Base-by-base conservation (phyloP, 1,284 basidiomycete species). In the Tilletia walkeri region DNA sequence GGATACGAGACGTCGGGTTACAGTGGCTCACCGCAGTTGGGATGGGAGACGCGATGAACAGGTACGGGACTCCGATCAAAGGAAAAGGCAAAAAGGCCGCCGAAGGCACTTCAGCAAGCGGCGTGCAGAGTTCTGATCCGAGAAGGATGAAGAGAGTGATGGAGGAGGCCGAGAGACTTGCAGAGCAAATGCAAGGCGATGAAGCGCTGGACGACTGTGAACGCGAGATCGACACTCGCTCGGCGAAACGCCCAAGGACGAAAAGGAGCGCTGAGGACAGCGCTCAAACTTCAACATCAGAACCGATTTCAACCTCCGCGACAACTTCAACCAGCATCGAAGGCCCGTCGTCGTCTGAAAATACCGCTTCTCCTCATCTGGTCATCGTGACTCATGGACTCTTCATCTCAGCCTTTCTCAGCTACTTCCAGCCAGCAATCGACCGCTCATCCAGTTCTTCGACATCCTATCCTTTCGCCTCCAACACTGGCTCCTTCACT, bases 341-440 rank as follows among this genome's bases (percentile, higher is more conserved):
- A 30, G 24, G 24, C 24, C 24, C 24, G 24, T 30, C 24, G 24
- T 30, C 24, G 24, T 30, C 24, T 30, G 24, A 30, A 30, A 30
- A 30, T 30, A 30, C 24, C 24, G 24, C 24, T 45, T 14, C 41
- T 45, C 76, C 79, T 12, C 79, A 80, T 50, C 70, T 79, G 3
- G 75, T 82, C 1, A 49, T 81, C 5, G 78, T 82, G 16, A 73
- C 75, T 16, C 80, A 82, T 71, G 80, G 79, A 30, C 76, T 80
- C 71, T 79, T 77, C 78, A 78, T 82, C 70, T 76, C 78, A 2
- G 72, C 75, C 10, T 81, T 80, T 36, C 70, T 82, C 3, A 70
- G 68, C 24, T 41, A 61, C 0, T 73, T 73, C 66, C 76, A 74
- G 39, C 75, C 75, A n/a, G 59, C 59, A 34, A 38, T 36, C 30